Base-by-base conservation (phyloP, 495 filamentous ascomycete species). In the Tuber indicum region DNA sequence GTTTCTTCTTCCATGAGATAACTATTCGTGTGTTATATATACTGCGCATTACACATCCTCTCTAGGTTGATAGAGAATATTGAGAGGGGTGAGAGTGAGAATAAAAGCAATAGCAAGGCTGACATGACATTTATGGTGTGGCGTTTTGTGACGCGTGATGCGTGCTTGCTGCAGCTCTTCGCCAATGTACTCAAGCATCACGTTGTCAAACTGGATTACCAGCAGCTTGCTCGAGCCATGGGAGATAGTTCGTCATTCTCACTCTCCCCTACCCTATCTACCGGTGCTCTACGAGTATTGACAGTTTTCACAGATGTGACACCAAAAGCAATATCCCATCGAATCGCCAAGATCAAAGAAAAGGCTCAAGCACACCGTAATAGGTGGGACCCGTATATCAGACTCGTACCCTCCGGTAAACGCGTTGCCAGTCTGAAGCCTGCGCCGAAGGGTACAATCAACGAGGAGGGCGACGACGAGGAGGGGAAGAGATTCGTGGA, bases 331-430 rank as follows among this genome's bases (percentile, higher is more conserved):
- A 83, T 83, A 58, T 83, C 81, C 16, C 81, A 83, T 70, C 81
- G 81, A 10, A 83, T 83, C 39, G 75, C 81, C 3, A 83, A 83
- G 70, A 83, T 83, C n/a, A 83, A 83, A 74, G 81, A 83, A 58
- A 83, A 83, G 72, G 81, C 81, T 14, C 75, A 78, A 70, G 75
- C 72, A 19, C 78, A 78, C 49, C 71, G 71, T 43, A 21, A 66
- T 0, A 70, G 79, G 41, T 80, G 77, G 77, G 78, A 80, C 42
- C 39, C 43, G 62, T 73, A 80, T n/a, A 69, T 41, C n/a, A 76
- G 74, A 26, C 71, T 75, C 39, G 36, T 72, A 72, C 26, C 58
- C 14, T 36, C 58, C 2, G 1, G 26, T 4, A 66, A 66, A 66
- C 58, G 58, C 26, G 58, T 36, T 16, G 26, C 58, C 26, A 66